Base-by-base conservation (phyloP, 1,284 basidiomycete species). In the Tylopilus sp. region DNA sequence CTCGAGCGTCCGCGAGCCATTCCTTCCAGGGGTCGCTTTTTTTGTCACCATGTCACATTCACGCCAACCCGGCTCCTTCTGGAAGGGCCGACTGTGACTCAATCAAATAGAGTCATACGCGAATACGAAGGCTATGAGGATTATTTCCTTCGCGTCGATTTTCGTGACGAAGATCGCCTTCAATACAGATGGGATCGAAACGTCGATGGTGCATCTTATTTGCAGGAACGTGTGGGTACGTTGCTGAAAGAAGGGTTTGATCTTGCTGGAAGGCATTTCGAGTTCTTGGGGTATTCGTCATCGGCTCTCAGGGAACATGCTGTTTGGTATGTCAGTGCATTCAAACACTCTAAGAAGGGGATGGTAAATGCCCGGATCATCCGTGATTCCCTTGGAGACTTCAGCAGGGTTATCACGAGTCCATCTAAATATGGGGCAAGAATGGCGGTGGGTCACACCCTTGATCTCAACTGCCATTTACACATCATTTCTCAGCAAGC, bases 391-490 rank as follows among this genome's bases (percentile, higher is more conserved):
- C 72, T 89, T 15, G 89, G 88, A 12, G 73, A 86, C 58, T 90
- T 91, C 61, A 59, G 71, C 0, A 62, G 67, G 3, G 74, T 87
- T 18, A 73, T 84, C 38, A 67, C 62, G 41, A 74, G 71, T 30
- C 88, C 89, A 6, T 87, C 88, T 1, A 86, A 86, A 60, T 89
- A 82, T 61, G 89, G 87, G 10, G 89, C 89, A 13, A 77, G 89
- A 28, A 71, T 92, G 56, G 85, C 86, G 7, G 67, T 69, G n/a
- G 28, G 68, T 44, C 33, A 31, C 15, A 13, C 10, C 6, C 13
- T 1, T 8, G 8, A 19, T 16, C 21, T 6, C 8, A 25, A n/a
- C 36, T 15, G 16, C 5, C 23, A n/a, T 23, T 31, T 19, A 16
- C 49, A 61, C 18, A 66, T 8, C 6, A 10, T 54, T 21, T 8